Percentiles rank a stretch among this genome's conserved stretches.
phyloP scores from a whole-genome alignment of 306 rosid species.

The Aeschynomene evenia region DNA sequence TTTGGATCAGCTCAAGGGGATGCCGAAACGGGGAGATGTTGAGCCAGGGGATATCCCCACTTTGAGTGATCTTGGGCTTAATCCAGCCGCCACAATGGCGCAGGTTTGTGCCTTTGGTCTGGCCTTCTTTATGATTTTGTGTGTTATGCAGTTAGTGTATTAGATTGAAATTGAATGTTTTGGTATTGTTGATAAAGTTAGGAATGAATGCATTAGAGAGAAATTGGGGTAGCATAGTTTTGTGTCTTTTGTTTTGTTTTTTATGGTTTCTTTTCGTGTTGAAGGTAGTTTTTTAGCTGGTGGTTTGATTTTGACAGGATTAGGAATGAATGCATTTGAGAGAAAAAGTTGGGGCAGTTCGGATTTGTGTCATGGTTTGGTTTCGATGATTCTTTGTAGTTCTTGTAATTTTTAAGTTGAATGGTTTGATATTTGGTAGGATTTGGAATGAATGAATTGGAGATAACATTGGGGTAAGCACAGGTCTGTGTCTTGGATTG shows the following conservation, averaged over 20 bases:
- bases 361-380: too few species aligned
- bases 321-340: not conserved
- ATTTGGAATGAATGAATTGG: too few species aligned
- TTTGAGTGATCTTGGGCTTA: slow-evolving; percentile 77
- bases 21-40: slow-evolving; percentile 87
- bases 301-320: not conserved
- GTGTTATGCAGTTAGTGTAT: not conserved
- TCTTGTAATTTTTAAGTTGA: too few species aligned
- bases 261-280: not conserved
- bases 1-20: slow-evolving; percentile 80
- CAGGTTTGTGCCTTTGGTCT: slow-evolving; percentile 48
- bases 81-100: slow-evolving; percentile 62
- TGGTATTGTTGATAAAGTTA: too few species aligned
- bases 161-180: too few species aligned
- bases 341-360: not conserved
- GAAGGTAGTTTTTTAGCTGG: not conserved
- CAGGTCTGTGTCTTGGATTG: too few species aligned
- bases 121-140: not conserved
- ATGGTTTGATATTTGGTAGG: too few species aligned
- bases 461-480: too few species aligned
- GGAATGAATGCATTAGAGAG: too few species aligned
- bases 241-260: not conserved
- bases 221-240: too few species aligned
- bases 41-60: slow-evolving; percentile 89
- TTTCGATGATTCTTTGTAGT: too few species aligned